These are phyloP conservation scores for Fusarium verticillioides DNA, from an alignment of 2,329 filamentous ascomycete genomes.

Conservation along the genomic window DNA sequence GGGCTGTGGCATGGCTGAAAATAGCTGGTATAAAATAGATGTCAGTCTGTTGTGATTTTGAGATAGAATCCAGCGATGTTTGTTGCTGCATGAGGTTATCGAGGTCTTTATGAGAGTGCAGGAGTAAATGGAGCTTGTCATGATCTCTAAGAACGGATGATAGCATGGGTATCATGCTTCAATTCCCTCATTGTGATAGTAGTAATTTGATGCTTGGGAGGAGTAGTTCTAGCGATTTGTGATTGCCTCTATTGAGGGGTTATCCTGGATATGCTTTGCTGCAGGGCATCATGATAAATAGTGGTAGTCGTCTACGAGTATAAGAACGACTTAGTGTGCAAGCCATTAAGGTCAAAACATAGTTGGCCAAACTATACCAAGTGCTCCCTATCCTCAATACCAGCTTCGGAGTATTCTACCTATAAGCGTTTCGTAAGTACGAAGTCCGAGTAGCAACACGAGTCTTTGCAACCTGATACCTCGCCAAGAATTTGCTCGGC, in stretches of 20 bases:
- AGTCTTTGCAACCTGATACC: slow-evolving; percentile 17
- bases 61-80: not conserved
- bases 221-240: not conserved
- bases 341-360: not conserved
- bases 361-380: not conserved
- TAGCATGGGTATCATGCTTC: not conserved
- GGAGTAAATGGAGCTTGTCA: not conserved
- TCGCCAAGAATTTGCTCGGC: slow-evolving; percentile 19
- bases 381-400: not conserved
- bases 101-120: not conserved
- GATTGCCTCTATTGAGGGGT: not conserved
- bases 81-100: not conserved
- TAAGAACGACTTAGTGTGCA: not conserved
- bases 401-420: slow-evolving; percentile 3
- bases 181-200: not conserved
- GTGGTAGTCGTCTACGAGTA: not conserved
- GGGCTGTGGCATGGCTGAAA: slow-evolving; percentile 4
- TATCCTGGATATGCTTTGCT: not conserved
- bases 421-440: slow-evolving; percentile 23
- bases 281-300: not conserved
- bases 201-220: not conserved
- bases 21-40: slow-evolving; percentile 7
- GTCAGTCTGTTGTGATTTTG: slow-evolving; percentile 4
- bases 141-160: not conserved
- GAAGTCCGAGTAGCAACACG: slow-evolving; percentile 17